These are phyloP conservation scores for Ophiosphaerella korrae DNA, from an alignment of 2,329 filamentous ascomycete species.

Conservation along the genomic window DNA sequence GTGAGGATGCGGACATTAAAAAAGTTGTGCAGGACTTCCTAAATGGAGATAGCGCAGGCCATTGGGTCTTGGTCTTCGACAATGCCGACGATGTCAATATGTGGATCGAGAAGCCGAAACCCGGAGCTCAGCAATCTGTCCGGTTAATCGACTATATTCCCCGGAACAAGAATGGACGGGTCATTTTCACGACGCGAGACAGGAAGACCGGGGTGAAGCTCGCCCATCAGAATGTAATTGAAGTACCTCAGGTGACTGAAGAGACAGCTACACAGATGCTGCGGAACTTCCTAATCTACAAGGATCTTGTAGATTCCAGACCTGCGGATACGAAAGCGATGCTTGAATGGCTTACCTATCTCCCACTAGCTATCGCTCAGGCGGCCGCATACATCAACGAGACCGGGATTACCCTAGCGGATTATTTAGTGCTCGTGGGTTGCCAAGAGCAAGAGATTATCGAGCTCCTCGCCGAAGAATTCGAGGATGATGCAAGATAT, in stretches of 20 bases:
- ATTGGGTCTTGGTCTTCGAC: slow-evolving; percentile 53
- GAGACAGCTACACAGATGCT: neutral
- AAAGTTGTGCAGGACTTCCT: neutral
- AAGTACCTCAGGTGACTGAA: slow-evolving; percentile 5
- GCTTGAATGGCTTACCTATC: too few species aligned
- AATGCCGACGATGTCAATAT: slow-evolving; percentile 50
- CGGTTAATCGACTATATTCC: slow-evolving; percentile 36
- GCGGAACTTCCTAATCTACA: slow-evolving; percentile 30
- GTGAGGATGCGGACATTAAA: neutral
- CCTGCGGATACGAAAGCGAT: too few species aligned
- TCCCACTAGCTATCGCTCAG: too few species aligned
- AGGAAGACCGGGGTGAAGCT: slow-evolving; percentile 4
- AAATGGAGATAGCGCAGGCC: neutral
- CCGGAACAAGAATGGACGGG: slow-evolving; percentile 27
- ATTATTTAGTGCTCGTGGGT: too few species aligned
- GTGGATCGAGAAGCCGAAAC: neutral
- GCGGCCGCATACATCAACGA: too few species aligned
- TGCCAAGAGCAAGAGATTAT: neutral
- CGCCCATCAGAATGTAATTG: slow-evolving; percentile 15
- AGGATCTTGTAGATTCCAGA: slow-evolving; percentile 30
- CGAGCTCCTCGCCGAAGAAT: slow-evolving; percentile 31
- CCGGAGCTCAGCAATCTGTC: too few species aligned
- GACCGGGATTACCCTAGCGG: too few species aligned
- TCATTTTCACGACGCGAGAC: slow-evolving; percentile 32
- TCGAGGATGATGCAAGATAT: slow-evolving; percentile 30